Base-by-base conservation (phyloP, 495 filamentous ascomycete species). In the Oidiodendron maius region DNA sequence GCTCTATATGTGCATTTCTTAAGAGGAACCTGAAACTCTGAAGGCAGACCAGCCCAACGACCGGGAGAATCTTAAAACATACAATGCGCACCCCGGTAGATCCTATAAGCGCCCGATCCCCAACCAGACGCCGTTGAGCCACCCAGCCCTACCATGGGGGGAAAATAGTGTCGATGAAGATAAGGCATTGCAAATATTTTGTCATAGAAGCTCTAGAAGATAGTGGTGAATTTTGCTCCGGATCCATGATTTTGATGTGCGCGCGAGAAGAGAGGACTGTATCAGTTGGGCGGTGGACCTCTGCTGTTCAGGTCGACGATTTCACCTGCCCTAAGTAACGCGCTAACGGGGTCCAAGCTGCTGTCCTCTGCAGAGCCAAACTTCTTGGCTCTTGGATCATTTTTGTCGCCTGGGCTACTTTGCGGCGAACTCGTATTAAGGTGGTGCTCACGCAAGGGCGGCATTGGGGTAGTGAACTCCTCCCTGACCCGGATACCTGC, bases 301-400 rank as follows among this genome's bases (percentile, higher is more conserved):
- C 22, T 32, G 17, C 51, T 17, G 15, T 26, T 40, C 40, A 38
- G 44, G 74, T 30, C 66, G 26, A 77, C 71, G 40, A 77, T 76
- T 48, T 79, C 74, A 34, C 74, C 73, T 3, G 75, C 75, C 40
- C 59, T 68, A 2, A 79, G 57, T n/a, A 79, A 56, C 13, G 76
- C 76, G 50, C 65, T 76, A 56, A 79, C 47, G 0, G 59, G 59
- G 45, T 57, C 53, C 9, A 62, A 30, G 26, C 44, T 48, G 11
- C 49, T 39, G 16, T 56, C 53, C 18, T 30, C 48, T 4, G 41
- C 23, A 13, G 44, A 35, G 36, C 20, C 41, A 13, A 48, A 40
- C 20, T 59, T 44, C 4, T 46, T 43, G 15, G 24, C 10, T 40
- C 56, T 38, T 11, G 40, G 17, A 38, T 55, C 48, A 12, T 40